Conservation (phyloP, 106 monocot genomes). For the Apostasia shenzhenica region DNA sequence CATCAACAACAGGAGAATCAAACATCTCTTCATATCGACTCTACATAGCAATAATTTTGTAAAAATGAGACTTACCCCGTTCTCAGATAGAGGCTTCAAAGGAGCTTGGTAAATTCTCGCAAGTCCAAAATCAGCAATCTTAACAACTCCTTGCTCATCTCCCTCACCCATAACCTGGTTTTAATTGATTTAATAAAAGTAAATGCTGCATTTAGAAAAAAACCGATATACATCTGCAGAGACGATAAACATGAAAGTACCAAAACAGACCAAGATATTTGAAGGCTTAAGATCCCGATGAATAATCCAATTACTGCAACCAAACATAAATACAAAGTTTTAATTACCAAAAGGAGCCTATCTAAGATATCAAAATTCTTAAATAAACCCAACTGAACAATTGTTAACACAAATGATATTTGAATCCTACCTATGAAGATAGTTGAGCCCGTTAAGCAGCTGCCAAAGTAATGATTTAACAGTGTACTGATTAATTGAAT, state of each 20-base stretch:
- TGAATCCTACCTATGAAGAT: slow-evolving; percentile 81
- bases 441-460: slow-evolving; percentile 95
- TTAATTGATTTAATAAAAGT: slow-evolving; percentile 10
- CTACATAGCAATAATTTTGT: background rate
- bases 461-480: slow-evolving; percentile 99
- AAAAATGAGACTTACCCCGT: slow-evolving; percentile 54
- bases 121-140: slow-evolving; percentile 99
- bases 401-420: background rate
- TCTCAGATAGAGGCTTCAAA: slow-evolving; percentile 87
- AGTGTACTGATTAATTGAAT: slow-evolving; percentile 81
- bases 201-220: slow-evolving; percentile 7
- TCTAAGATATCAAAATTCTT: background rate
- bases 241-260: background rate
- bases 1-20: background rate
- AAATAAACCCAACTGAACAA: background rate
- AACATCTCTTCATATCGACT: background rate
- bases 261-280: slow-evolving; percentile 78
- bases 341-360: background rate
- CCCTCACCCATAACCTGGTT: slow-evolving; percentile 96
- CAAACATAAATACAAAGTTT: slow-evolving; percentile 4
- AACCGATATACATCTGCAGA: background rate
- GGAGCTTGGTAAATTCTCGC: slow-evolving; percentile 99
- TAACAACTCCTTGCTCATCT: slow-evolving; percentile 94
- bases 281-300: slow-evolving; percentile 99
- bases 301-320: slow-evolving; percentile 97